Base-by-base conservation (phyloP, 805 yeast genomes). In the Kodamaea jinghongensis region DNA sequence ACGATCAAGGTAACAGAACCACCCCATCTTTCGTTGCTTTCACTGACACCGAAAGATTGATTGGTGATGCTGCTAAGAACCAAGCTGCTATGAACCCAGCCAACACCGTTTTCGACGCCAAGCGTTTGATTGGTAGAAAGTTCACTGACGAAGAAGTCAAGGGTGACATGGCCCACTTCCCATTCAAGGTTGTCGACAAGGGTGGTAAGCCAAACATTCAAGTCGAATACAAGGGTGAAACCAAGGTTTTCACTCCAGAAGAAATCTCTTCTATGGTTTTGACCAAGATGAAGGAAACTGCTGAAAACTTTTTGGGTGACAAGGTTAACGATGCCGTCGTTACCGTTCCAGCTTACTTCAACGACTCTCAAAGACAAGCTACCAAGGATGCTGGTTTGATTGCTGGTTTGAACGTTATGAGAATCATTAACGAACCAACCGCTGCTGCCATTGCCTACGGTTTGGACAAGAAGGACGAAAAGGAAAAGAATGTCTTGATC, bases 401-500 rank as follows among this genome's bases (percentile, higher is more conserved):
- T 54, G 62, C 62, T 34, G 62, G 62, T 45, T 56, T 57, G 53
- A 57, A 56, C 54, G 62, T 57, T 32, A 54, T 52, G 60, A 56
- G 62, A 56, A 56, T 57, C 46, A 57, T 57, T 41, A 57, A 57
- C 61, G 62, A 57, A 54, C 62, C 62, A 38, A 56, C 62, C 35
- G 62, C 62, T 39, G 62, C 62, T 36, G 62, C 62, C 44, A 57
- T 57, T 51, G 62, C 62, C 49, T 58, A 57, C 62, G 61, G 61
- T 55, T 57, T 56, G 76, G 81, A 63, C 78, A 59, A 59, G 54
- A 66, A 78, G 65, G 81, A 79, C 59, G 72, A 64, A 50, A 47
- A 56, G 36, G 95, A 86, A 75, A 84, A 83, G 77, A 67, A 68
- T 50, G 73, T 69, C 34, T 61, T 69, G 52, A 69, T 69, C 51